Percentiles rank a stretch among this genome's conserved stretches.
Evolutionary conservation across 768 basidiomycete genomes (phyloP).

Genomic region (Russula olivacea): DNA sequence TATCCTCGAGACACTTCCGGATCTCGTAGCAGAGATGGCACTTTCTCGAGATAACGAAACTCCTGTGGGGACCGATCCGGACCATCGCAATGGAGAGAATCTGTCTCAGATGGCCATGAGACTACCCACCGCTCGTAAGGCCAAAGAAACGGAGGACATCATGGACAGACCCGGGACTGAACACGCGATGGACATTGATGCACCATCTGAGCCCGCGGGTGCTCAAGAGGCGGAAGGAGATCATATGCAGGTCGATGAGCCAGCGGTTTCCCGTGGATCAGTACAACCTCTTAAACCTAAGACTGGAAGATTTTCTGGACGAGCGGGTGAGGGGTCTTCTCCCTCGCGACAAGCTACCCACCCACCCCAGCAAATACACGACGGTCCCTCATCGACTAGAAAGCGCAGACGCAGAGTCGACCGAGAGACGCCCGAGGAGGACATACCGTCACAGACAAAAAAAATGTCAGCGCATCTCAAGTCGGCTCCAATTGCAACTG

Average conservation of each 20-base stretch:
- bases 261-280: background rate
- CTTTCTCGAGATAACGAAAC: background rate
- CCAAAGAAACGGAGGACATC: conserved; percentile 30
- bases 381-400: background rate
- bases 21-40: conserved; percentile 13
- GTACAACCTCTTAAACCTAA: background rate
- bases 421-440: conserved; percentile 3
- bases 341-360: background rate
- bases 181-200: conserved; percentile 24
- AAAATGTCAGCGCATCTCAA: conserved; percentile 3
- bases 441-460: conserved; percentile 16
- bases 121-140: conserved; percentile 24
- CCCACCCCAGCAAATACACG: background rate
- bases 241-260: conserved; percentile 1
- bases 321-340: background rate
- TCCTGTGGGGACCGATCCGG: background rate
- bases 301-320: background rate
- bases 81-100: background rate
- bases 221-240: background rate
- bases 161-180: conserved; percentile 24
- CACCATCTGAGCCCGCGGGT: background rate
- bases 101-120: conserved; percentile 22
- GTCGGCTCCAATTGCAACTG: background rate
- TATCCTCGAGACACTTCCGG: conserved; percentile 18
- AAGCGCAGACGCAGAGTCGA: conserved; percentile 2